phyloP scores from a whole-genome alignment of 2,329 filamentous ascomycete species.

The Nothopassalora personata region DNA sequence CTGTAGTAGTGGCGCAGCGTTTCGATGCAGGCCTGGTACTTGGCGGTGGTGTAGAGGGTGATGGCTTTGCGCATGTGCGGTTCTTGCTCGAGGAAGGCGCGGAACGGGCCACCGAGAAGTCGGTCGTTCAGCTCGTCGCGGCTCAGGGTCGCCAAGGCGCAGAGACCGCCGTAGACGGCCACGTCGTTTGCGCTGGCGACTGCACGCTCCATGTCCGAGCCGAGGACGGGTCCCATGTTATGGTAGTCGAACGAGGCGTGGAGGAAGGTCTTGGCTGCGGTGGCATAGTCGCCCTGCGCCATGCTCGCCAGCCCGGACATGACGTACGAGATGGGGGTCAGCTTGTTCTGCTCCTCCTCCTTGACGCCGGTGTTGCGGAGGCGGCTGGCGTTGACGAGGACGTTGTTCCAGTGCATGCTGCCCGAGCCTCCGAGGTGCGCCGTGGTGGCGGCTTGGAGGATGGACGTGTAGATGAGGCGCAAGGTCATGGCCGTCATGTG shows the following conservation, averaged over 20 bases:
- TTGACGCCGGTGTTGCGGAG: slow-evolving; percentile 42
- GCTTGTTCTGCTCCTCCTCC: slow-evolving; percentile 53
- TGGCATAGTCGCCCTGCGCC: slow-evolving; percentile 51
- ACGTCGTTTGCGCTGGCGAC: slow-evolving; percentile 80
- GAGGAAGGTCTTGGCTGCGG: slow-evolving; percentile 70
- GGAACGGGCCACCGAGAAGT: slow-evolving; percentile 81
- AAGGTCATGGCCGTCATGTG: slow-evolving; percentile 80
- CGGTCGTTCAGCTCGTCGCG: slow-evolving; percentile 65
- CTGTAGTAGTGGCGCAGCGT: slow-evolving; percentile 74
- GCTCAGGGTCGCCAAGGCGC: slow-evolving; percentile 85
- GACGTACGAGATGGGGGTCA: slow-evolving; percentile 60
- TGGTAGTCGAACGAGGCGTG: slow-evolving; percentile 51
- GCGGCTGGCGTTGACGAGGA: slow-evolving; percentile 53
- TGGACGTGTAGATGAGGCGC: slow-evolving; percentile 67
- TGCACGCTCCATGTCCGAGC: slow-evolving; percentile 58
- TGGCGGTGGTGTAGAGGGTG: slow-evolving; percentile 79
- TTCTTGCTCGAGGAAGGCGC: slow-evolving; percentile 83
- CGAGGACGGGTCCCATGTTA: slow-evolving; percentile 38
- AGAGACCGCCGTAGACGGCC: slow-evolving; percentile 84
- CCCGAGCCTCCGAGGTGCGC: slow-evolving; percentile 33
- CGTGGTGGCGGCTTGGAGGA: slow-evolving; percentile 67
- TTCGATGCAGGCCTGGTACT: slow-evolving; percentile 78
- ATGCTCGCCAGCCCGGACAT: slow-evolving; percentile 60
- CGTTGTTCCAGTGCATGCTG: slow-evolving; percentile 47
- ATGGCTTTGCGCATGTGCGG: slow-evolving; percentile 91